Percentiles rank a stretch among this genome's conserved stretches.
phyloP scores from a whole-genome alignment of 305 asterid species.

The Solanum hybrid region DNA sequence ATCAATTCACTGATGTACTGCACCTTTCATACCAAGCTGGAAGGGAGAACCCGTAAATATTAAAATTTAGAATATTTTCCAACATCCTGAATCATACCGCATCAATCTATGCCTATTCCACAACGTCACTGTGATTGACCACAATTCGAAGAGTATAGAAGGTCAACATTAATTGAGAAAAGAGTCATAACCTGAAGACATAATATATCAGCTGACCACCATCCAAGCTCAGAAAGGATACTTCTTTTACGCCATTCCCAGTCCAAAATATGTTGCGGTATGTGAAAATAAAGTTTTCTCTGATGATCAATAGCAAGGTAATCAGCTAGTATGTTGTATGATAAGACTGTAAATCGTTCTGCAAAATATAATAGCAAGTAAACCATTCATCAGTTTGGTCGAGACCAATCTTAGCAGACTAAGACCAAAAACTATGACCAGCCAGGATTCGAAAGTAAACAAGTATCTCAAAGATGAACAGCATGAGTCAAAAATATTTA shows the following conservation, averaged over 20 bases:
- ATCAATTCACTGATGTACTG: not conserved
- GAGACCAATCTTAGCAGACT: not conserved
- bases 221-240: constrained; percentile 82
- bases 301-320: constrained; percentile 66
- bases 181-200: constrained; percentile 70
- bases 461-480: not conserved
- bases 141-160: not conserved
- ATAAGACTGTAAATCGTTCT: constrained; percentile 80
- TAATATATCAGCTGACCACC: constrained; percentile 93
- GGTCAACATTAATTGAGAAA: constrained; percentile 4
- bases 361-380: constrained; percentile 16
- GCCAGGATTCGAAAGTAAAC: not conserved
- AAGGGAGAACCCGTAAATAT: not conserved
- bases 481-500: not conserved
- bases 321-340: constrained; percentile 92
- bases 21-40: not conserved
- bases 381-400: not conserved
- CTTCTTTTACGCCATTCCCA: constrained; percentile 90
- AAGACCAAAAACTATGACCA: not conserved
- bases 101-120: not conserved
- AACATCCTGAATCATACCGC: not conserved
- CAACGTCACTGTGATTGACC: not conserved
- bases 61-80: not conserved
- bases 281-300: constrained; percentile 66
- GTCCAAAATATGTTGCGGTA: constrained; percentile 70